Evolutionary conservation across 805 yeast species (phyloP).

Genomic region (Barnettozyma wickerhamii): DNA sequence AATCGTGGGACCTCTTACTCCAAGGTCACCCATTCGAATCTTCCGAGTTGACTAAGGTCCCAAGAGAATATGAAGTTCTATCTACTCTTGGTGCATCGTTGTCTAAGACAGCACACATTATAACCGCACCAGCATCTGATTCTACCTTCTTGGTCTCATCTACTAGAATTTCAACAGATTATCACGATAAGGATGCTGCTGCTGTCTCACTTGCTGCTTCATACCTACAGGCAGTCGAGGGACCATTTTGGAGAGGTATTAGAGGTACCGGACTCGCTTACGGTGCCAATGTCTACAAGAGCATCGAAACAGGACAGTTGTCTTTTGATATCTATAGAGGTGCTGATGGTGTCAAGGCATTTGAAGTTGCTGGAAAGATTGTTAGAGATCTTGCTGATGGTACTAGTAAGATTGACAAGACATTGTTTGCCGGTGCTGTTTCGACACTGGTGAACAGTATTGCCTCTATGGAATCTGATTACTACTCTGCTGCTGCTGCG

Average conservation of each 20-base stretch:
- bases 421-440: conserved; percentile 65
- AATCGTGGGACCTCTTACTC: conserved; percentile 47
- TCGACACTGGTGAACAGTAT: conserved; percentile 69
- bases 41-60: conserved; percentile 33
- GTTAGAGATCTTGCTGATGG: conserved; percentile 60
- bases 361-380: conserved; percentile 58
- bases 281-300: conserved; percentile 64
- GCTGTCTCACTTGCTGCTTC: conserved; percentile 71
- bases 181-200: conserved; percentile 55
- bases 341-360: conserved; percentile 66
- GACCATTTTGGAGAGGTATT: conserved; percentile 95
- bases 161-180: conserved; percentile 55
- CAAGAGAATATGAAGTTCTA: conserved; percentile 48
- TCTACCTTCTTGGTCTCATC: conserved; percentile 64
- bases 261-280: conserved; percentile 94
- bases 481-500: conserved; percentile 56
- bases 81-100: conserved; percentile 55
- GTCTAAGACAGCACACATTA: conserved; percentile 50
- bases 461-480: conserved; percentile 66
- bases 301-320: conserved; percentile 63
- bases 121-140: conserved; percentile 80
- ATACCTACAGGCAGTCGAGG: conserved; percentile 82
- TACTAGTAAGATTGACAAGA: conserved; percentile 45
- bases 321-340: conserved; percentile 74
- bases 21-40: conserved; percentile 9